Base-by-base conservation (phyloP, 1,284 basidiomycete species). In the Austroboletus olivaceoglutinosus region DNA sequence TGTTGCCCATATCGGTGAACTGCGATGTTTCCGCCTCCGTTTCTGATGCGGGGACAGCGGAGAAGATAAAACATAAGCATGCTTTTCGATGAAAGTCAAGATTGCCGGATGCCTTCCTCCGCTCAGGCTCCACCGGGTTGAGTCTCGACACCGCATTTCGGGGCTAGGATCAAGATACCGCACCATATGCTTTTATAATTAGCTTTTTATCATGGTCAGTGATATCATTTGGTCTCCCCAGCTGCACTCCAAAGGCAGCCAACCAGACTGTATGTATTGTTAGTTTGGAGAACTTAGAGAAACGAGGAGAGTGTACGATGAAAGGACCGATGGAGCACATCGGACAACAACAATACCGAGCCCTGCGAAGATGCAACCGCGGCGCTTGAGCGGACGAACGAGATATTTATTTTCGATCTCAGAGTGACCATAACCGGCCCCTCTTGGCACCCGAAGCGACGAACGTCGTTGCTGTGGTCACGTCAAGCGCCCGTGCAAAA, bases 41-140 rank as follows among this genome's bases (percentile, higher is more conserved):
- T 38, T 34, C 19, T 7, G 37, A 41, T 47, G n/a, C 43, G 59
- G 33, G 49, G 63, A 47, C 58, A 51, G 51, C 44, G 59, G 59
- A 45, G 31, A 23, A 43, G 23, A 52, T 5, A 7, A 33, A 13
- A 33, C 12, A 33, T n/a, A 33, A 49, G 45, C 53, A 30, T 41
- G 31, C 13, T 33, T 42, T 19, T 37, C 37, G 34, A 37, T 43
- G 37, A 18, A 18, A 36, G 13, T 16, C 34, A 18, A 36, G 16
- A 18, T 53, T 37, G 39, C 22, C 36, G 33, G 23, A 43, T 46
- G 45, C 34, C 45, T 18, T 30, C 29, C 33, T 37, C 45, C 31
- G 31, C 31, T 43, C 34, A 29, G 31, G 3, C 45, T 34, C 31
- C 39, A 58, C 50, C 23, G 38, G 40, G 39, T 42, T 21, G n/a